Evolutionary conservation across 225 moss, liverwort and hornwort genomes (phyloP), one percentile per base, ranked within the genome.

Genomic region (Pseudoscleropodium purum): DNA sequence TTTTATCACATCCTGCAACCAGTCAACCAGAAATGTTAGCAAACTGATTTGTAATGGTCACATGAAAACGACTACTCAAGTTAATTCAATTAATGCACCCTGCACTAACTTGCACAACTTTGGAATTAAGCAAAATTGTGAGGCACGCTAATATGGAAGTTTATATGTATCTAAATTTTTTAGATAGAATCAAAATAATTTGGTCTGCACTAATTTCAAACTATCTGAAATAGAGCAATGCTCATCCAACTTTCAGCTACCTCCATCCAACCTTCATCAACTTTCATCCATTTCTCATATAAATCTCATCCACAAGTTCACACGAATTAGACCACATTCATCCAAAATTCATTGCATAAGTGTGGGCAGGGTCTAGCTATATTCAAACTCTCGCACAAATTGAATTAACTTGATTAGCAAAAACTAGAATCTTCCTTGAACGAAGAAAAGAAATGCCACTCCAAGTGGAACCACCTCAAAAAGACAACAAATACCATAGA

Each of bases 1-100:
- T 64, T 51, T 4, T 43, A 93, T 54, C 65, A 95, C 93, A 43
- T 95, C 94, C 94, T 95, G 93, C 85, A 89, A 87, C 64, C 91
- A 64, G 34, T 66, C 80, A 88, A 62, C 33, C 88, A 89, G 33
- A 85, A 82, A 82, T 59, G 41, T 88, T 37, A 88, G 77, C 81
- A 49, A 77, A 84, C 57, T n/a, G 36, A 57, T 54, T 85, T 82
- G 74, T 18, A 18, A 36, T 60, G 66, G 51, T 66, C 81, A 75
- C 57, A 30, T 78, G 72, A 78, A 59, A 63, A 64, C 27, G 31
- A 83, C 36, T 33, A 49, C 83, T 84, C 63, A 24, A 63, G 10
- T 15, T 61, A 34, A 47, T 64, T 82, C 62, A 45, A 47, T 21
- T 31, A 45, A 21, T 61, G 15, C 31, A 61, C 29, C 30, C 29